phyloP scores from a whole-genome alignment of 345 rosid species.

The Bruguiera sexangula region DNA sequence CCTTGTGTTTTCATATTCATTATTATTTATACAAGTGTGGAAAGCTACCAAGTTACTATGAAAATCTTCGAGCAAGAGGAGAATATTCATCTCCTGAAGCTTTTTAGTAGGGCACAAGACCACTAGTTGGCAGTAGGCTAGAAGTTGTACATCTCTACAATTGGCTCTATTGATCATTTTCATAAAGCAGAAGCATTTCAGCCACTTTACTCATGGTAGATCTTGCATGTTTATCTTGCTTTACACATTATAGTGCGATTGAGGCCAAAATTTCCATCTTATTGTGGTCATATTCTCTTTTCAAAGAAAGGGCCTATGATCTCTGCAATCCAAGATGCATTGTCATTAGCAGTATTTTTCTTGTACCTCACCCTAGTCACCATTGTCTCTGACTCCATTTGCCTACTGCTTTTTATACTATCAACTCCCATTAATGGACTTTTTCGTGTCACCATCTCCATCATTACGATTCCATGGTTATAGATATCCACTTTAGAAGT shows the following conservation, averaged over 20 bases:
- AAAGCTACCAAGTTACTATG: too few species aligned
- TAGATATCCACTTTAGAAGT: slow-evolving; percentile 17
- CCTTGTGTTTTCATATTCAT: too few species aligned
- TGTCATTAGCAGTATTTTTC: background rate
- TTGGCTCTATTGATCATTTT: too few species aligned
- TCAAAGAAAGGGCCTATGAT: background rate
- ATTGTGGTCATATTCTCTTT: background rate
- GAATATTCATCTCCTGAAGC: too few species aligned
- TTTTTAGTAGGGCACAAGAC: too few species aligned
- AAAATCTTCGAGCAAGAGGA: too few species aligned
- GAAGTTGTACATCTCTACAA: too few species aligned
- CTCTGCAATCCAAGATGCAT: background rate
- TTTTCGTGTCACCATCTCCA: slow-evolving; percentile 11
- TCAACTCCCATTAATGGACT: background rate
- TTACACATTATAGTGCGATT: slow-evolving; percentile 26
- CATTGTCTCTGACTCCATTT: too few species aligned
- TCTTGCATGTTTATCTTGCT: slow-evolving; percentile 24
- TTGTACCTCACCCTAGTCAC: too few species aligned
- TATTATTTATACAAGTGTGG: too few species aligned
- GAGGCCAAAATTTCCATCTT: slow-evolving; percentile 21
- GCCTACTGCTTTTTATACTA: too few species aligned
- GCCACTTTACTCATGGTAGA: slow-evolving; percentile 31
- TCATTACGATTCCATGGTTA: slow-evolving; percentile 7
- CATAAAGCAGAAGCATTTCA: slow-evolving; percentile 14
- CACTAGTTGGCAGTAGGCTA: too few species aligned